Base-by-base conservation (phyloP, 441 rosid species). In the Jatropha multifida region DNA sequence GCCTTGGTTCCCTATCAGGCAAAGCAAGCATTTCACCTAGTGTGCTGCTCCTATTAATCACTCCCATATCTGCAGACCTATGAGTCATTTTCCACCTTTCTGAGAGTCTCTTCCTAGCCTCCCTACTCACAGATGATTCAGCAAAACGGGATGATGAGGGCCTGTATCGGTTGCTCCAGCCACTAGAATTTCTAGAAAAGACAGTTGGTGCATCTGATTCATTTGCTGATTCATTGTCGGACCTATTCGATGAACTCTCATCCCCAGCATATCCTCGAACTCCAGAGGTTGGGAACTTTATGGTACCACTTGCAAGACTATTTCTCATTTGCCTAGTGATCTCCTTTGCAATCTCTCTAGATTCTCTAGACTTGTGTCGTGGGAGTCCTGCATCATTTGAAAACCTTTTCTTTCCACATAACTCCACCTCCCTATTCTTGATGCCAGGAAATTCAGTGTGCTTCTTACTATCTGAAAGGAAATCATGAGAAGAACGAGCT, bases 41-140 rank as follows among this genome's bases (percentile, higher is more conserved):
- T 66, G 99, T 96, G 76, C 89, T 84, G 69, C 97, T 83, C 78
- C 89, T 83, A 75, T 87, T 83, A 78, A 81, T 77, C 59, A 79
- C 81, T 75, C 83, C 85, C 78, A 85, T 75, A 74, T 90, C 94
- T 65, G 86, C 86, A 61, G 86, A 87, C 73, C 80, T 86, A 74
- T 88, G 94, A 73, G 92, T 79, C 88, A 91, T 81, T 79, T 86
- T 92, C 99, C 99, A 96, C 88, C 99, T 90, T 86, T 93, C 96
- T 68, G 97, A 92, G 60, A 96, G 90, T 87, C 99, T 89, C 83
- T 86, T 89, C 84, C 81, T 92, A 13, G 99, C 98, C 84, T 96
- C 98, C 85, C 83, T 92, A 74, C 86, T 88, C 62, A 90, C 90
- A 69, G 89, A 85, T 85, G 97, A 91, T 80, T 88, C 88, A 18